phyloP scores from a whole-genome alignment of 2,329 filamentous ascomycete genomes.

The Penicillium sp. region DNA sequence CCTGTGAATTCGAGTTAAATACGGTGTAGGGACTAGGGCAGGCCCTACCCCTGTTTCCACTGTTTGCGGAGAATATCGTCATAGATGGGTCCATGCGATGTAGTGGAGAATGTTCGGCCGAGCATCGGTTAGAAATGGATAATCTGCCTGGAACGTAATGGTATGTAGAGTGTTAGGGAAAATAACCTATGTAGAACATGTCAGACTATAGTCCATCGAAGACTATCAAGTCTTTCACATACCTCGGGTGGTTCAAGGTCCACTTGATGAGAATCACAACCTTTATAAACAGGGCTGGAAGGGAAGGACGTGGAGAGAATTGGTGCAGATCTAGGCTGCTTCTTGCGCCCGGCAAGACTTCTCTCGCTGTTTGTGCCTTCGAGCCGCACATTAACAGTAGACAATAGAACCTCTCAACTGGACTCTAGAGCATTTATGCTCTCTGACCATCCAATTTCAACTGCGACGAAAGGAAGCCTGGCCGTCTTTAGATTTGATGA shows the following conservation, averaged over 20 bases:
- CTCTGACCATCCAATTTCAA: too few species aligned
- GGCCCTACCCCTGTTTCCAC: constrained; percentile 11
- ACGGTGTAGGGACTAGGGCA: constrained; percentile 10
- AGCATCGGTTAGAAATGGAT: background rate
- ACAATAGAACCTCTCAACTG: too few species aligned
- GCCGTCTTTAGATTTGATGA: too few species aligned
- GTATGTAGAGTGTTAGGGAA: background rate
- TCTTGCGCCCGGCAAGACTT: constrained; percentile 40
- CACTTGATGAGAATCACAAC: too few species aligned
- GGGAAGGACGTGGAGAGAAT: constrained; percentile 23
- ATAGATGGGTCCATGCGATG: background rate
- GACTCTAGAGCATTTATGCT: too few species aligned
- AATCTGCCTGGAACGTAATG: background rate
- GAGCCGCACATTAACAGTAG: background rate
- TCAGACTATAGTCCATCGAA: too few species aligned
- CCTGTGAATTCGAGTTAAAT: constrained; percentile 3
- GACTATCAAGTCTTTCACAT: too few species aligned
- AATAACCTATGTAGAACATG: too few species aligned
- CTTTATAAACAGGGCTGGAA: too few species aligned
- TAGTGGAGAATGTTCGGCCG: background rate
- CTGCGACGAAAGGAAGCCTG: too few species aligned
- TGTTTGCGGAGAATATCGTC: constrained; percentile 8
- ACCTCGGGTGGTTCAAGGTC: too few species aligned
- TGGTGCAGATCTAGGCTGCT: constrained; percentile 24
- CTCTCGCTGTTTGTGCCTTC: constrained; percentile 30